Evolutionary conservation across 495 filamentous ascomycete genomes (phyloP).

Genomic region (Hypoxylon rickii): DNA sequence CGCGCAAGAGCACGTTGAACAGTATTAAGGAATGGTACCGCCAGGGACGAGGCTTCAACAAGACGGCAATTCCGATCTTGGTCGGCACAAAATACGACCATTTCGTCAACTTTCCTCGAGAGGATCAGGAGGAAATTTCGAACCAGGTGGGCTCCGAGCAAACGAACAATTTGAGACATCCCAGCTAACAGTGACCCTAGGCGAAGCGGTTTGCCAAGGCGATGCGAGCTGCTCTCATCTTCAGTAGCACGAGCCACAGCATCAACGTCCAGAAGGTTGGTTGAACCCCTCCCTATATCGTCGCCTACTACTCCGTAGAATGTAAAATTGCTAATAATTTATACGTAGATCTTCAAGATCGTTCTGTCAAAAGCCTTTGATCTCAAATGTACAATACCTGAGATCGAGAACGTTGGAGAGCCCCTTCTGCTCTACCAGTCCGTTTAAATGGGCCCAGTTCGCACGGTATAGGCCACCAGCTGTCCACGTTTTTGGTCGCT

Average conservation of each 20-base stretch:
- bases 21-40: constrained; percentile 99
- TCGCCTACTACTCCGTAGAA: too few species aligned
- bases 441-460: constrained; percentile 48
- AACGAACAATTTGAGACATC: not conserved
- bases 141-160: constrained; percentile 68
- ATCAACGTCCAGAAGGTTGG: constrained; percentile 98
- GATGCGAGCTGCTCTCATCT: constrained; percentile 96
- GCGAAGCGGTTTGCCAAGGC: constrained; percentile 95
- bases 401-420: constrained; percentile 97
- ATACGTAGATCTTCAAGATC: constrained; percentile 93
- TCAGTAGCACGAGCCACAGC: constrained; percentile 97
- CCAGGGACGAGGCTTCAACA: constrained; percentile 97
- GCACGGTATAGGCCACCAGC: constrained; percentile 1
- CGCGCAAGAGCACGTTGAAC: constrained; percentile 95
- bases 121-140: constrained; percentile 97
- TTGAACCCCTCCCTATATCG: too few species aligned
- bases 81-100: constrained; percentile 99
- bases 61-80: constrained; percentile 96
- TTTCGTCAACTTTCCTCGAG: constrained; percentile 95
- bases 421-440: constrained; percentile 93
- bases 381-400: constrained; percentile 97
- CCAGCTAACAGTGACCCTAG: constrained; percentile 51
- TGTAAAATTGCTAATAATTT: constrained; percentile 24
- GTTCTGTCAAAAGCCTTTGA: constrained; percentile 98
- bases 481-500: constrained; percentile 1